phyloP scores from a whole-genome alignment of 768 basidiomycete species.

The Pisolithus microcarpus region DNA sequence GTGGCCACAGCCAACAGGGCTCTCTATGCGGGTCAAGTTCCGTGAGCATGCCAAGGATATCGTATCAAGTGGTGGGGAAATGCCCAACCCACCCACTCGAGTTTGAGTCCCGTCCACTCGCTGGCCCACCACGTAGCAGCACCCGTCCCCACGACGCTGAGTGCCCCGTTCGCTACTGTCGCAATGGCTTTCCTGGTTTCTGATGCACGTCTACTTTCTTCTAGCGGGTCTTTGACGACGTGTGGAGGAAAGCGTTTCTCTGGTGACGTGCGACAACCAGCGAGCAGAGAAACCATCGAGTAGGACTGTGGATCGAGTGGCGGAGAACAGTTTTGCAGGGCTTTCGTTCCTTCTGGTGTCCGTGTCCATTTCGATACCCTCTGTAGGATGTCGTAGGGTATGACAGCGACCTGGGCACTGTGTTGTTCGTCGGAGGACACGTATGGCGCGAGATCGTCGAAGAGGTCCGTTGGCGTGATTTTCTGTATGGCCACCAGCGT shows the following conservation, averaged over 20 bases:
- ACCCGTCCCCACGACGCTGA: slow-evolving; percentile 63
- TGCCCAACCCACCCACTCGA: slow-evolving; percentile 62
- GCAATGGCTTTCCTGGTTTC: slow-evolving; percentile 63
- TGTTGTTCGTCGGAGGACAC: slow-evolving; percentile 22
- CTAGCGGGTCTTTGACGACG: slow-evolving; percentile 38
- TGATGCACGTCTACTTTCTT: slow-evolving; percentile 37
- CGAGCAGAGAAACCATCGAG: slow-evolving; percentile 67
- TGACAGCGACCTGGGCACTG: slow-evolving; percentile 26
- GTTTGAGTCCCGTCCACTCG: slow-evolving; percentile 51
- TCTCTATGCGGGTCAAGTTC: slow-evolving; percentile 33
- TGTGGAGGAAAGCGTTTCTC: slow-evolving; percentile 60
- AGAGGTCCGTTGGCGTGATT: slow-evolving; percentile 40
- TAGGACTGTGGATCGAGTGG: slow-evolving; percentile 50
- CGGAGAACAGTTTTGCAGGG: slow-evolving; percentile 34
- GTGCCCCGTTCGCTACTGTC: slow-evolving; percentile 59
- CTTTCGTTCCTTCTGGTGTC: slow-evolving; percentile 36
- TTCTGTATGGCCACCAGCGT: slow-evolving; percentile 38
- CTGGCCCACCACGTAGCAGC: slow-evolving; percentile 71
- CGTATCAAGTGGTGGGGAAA: neutral
- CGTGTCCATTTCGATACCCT: slow-evolving; percentile 65
- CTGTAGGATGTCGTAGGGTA: slow-evolving; percentile 56
- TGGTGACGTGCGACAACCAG: slow-evolving; percentile 73
- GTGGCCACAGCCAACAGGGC: slow-evolving; percentile 55
- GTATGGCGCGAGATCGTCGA: slow-evolving; percentile 34
- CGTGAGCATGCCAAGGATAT: slow-evolving; percentile 2